Conservation (phyloP, 805 yeast species). For the Sugiyamaella marilandica region DNA sequence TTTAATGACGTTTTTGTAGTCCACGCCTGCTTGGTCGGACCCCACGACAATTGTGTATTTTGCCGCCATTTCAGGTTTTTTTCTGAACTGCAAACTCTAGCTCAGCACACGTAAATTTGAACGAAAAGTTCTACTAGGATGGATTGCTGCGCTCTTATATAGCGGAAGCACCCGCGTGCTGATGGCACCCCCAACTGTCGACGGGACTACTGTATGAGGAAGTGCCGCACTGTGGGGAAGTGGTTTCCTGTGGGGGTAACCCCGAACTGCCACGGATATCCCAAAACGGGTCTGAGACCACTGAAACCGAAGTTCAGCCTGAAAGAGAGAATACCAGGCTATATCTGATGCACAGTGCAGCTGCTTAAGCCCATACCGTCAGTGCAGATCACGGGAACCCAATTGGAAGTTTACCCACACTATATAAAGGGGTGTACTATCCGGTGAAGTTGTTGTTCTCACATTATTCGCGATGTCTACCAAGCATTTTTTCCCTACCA, state of each 20-base stretch:
- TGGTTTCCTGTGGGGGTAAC: not conserved
- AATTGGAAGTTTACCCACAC: too few species aligned
- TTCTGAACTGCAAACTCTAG: not conserved
- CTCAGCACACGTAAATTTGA: not conserved
- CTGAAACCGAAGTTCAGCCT: too few species aligned
- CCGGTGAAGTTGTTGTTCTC: too few species aligned
- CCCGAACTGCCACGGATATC: not conserved
- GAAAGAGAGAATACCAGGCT: too few species aligned
- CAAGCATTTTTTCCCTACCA: constrained; percentile 42
- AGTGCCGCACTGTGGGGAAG: constrained; percentile 3
- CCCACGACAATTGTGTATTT: constrained; percentile 35
- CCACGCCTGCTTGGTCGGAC: constrained; percentile 43
- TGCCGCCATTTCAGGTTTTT: not conserved
- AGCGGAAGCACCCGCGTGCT: too few species aligned
- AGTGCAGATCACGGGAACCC: too few species aligned
- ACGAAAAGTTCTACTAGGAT: too few species aligned
- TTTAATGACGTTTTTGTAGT: constrained; percentile 39
- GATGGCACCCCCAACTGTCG: not conserved
- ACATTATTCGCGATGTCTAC: constrained; percentile 28
- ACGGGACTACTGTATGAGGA: constrained; percentile 1
- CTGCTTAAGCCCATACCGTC: too few species aligned
- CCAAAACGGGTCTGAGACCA: not conserved
- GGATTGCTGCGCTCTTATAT: too few species aligned
- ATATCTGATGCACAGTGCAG: too few species aligned
- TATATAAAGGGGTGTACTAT: too few species aligned